These are phyloP conservation scores for Herpetospermum pedunculosum DNA, from an alignment of 306 rosid species.

Conservation along the genomic window DNA sequence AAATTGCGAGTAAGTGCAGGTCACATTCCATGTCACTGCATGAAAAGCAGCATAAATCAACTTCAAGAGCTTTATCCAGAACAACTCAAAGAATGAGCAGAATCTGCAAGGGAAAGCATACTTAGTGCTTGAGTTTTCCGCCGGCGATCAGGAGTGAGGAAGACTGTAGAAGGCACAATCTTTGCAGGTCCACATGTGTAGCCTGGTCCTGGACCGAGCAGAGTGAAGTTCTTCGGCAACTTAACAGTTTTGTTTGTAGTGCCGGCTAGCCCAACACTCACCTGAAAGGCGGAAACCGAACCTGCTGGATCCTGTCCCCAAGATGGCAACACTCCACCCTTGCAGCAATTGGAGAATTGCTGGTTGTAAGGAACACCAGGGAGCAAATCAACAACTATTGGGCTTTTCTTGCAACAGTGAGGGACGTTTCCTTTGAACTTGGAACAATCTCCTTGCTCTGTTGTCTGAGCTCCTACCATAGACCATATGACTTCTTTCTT, in stretches of 20 bases:
- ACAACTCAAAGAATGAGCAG: not conserved
- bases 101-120: conserved; percentile 15
- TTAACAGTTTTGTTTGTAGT: conserved; percentile 63
- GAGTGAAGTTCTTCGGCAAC: conserved; percentile 47
- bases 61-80: conserved; percentile 2
- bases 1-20: conserved; percentile 86
- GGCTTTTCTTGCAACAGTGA: conserved; percentile 57
- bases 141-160: conserved; percentile 41
- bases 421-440: conserved; percentile 59
- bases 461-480: conserved; percentile 73
- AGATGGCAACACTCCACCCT: conserved; percentile 54
- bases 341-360: conserved; percentile 52
- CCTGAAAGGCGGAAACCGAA: conserved; percentile 56
- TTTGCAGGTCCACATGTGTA: conserved; percentile 66
- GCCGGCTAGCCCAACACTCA: conserved; percentile 58
- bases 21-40: conserved; percentile 97
- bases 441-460: conserved; percentile 76
- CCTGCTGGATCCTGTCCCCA: conserved; percentile 48
- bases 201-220: conserved; percentile 68
- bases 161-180: conserved; percentile 43
- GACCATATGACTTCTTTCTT: conserved; percentile 68
- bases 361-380: conserved; percentile 55
- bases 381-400: conserved; percentile 53
- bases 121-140: conserved; percentile 56
- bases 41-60: not conserved